phyloP scores from a whole-genome alignment of 139 green algal species.

The Auxenochlorella pyrenoidosa region DNA sequence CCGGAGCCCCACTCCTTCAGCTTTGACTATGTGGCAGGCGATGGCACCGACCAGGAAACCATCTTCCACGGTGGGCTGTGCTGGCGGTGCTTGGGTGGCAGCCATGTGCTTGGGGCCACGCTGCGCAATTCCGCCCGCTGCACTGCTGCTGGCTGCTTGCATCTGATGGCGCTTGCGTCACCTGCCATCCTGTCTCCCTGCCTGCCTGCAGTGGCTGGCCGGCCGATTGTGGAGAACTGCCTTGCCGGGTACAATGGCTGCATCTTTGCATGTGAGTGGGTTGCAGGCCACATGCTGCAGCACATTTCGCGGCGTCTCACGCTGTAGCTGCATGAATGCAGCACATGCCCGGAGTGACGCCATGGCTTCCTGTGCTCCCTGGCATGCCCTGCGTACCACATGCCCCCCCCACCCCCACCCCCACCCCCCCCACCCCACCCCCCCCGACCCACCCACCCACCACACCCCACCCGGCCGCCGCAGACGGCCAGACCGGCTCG shows the following conservation, averaged over 20 bases:
- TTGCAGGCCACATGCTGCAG: not conserved
- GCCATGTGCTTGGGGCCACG: too few relatives aligned
- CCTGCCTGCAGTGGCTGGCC: constrained; percentile 53
- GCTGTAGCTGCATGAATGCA: not conserved
- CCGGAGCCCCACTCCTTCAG: constrained; percentile 51
- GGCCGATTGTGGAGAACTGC: constrained; percentile 65
- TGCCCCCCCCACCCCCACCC: too few relatives aligned
- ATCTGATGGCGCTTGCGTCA: not conserved
- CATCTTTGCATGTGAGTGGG: constrained; percentile 52
- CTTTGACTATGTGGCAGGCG: constrained; percentile 56
- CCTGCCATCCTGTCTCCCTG: not conserved
- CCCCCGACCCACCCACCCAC: too few relatives aligned
- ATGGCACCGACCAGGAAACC: constrained; percentile 42
- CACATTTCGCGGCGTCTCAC: too few relatives aligned
- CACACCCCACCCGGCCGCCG: not conserved
- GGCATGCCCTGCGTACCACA: too few relatives aligned
- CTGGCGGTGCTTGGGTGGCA: too few relatives aligned
- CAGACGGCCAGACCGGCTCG: constrained; percentile 77
- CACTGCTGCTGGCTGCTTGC: not conserved
- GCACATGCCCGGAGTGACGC: not conserved
- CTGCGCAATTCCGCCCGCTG: not conserved
- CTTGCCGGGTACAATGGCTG: constrained; percentile 61
- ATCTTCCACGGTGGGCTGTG: constrained; percentile 48
- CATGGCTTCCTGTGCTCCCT: too few relatives aligned
- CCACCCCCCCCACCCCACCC: too few relatives aligned